A percentile compares a stretch with the other conserved stretches of the same genome.
Evolutionary conservation across 257 asterid species (phyloP).

Genomic region (Osmanthus fragrans): DNA sequence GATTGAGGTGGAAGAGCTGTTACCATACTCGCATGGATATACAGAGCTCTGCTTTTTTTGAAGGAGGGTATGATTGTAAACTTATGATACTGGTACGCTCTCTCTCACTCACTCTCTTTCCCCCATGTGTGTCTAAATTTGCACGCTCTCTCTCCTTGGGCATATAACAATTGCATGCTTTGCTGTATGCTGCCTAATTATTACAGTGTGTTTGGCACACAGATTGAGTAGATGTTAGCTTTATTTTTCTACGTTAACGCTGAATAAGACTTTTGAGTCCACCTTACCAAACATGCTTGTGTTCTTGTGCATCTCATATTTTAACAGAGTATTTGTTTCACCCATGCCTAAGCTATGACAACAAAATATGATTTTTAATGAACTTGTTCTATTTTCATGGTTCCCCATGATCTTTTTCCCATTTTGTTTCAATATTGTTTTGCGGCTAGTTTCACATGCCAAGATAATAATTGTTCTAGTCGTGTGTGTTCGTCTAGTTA

Average conservation of each 20-base stretch:
- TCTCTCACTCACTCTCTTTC: constrained; percentile 3
- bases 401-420: neutral
- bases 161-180: too few relatives aligned
- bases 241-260: too few relatives aligned
- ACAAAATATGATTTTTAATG: too few relatives aligned
- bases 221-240: too few relatives aligned
- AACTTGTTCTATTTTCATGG: too few relatives aligned
- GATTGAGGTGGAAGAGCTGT: constrained; percentile 83
- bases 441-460: neutral
- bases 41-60: constrained; percentile 95
- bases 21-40: constrained; percentile 89
- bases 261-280: too few relatives aligned
- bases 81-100: constrained; percentile 29
- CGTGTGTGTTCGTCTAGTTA: neutral
- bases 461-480: neutral
- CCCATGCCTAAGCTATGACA: too few relatives aligned
- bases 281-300: neutral
- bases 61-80: constrained; percentile 23
- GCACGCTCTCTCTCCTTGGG: neutral
- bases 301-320: too few relatives aligned
- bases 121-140: too few relatives aligned
- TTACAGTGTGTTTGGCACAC: neutral
- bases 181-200: neutral
- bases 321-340: too few relatives aligned
- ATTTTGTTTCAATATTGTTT: neutral